Percentiles rank a stretch among this genome's conserved stretches.
Evolutionary conservation across 106 monocot genomes (phyloP).

Genomic region (Xerophyta viscosa): DNA sequence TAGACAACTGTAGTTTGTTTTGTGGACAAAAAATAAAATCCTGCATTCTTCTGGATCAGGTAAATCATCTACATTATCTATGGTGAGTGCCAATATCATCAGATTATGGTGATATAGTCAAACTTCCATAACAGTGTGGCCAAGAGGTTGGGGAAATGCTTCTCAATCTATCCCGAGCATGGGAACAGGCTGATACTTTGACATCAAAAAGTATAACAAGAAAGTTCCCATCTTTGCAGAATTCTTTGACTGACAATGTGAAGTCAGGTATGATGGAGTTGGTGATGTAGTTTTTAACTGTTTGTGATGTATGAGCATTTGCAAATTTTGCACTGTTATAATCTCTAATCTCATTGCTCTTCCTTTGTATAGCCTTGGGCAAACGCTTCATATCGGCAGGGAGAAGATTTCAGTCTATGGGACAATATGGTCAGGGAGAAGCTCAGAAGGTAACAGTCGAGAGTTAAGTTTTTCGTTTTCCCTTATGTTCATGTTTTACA

Average conservation of each 20-base stretch:
- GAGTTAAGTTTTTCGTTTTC: too few species aligned
- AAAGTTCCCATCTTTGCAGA: constrained; percentile 39
- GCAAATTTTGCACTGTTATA: neutral
- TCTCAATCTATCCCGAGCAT: constrained; percentile 50
- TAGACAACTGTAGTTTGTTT: too few species aligned
- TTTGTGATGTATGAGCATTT: neutral
- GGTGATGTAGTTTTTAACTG: neutral
- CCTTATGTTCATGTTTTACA: too few species aligned
- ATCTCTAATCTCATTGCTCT: neutral
- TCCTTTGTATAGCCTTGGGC: constrained; percentile 46
- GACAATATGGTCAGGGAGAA: constrained; percentile 63
- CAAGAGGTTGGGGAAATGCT: constrained; percentile 53
- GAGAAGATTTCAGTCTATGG: constrained; percentile 61
- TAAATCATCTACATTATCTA: too few species aligned
- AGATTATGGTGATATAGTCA: too few species aligned
- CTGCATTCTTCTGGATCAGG: too few species aligned
- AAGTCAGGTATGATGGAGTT: constrained; percentile 40
- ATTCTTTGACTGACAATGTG: constrained; percentile 23
- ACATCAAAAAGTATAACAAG: constrained; percentile 39
- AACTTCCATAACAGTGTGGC: constrained; percentile 36
- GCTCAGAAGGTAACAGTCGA: constrained; percentile 48
- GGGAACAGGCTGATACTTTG: constrained; percentile 59
- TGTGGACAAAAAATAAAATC: too few species aligned
- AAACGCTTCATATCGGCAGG: constrained; percentile 55
- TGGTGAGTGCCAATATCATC: too few species aligned